Evolutionary conservation across 139 green algal species (phyloP), one percentile per base, ranked within the genome.

Genomic region (Eudorina sp.): DNA sequence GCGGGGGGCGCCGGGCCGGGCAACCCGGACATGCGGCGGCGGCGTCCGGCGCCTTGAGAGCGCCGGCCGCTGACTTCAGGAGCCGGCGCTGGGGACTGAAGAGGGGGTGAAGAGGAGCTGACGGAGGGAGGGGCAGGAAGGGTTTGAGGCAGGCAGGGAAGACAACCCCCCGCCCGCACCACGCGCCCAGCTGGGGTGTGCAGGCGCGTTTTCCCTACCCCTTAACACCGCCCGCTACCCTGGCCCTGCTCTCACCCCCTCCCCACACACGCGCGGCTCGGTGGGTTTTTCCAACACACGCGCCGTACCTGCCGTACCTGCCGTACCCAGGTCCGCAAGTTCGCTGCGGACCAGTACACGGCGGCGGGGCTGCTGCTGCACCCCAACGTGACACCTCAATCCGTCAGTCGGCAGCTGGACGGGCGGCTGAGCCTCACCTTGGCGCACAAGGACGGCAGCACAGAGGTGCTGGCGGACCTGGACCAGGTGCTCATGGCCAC

Each of bases 401-500:
- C 92, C 58, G 91, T 95, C 41, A 36, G 3, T 31, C 84, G 74
- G 78, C 89, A 94, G 90, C 13, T 51, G 0, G 72, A 94, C 64
- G 91, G 91, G 7, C 73, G 48, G 75, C 86, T 94, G 3, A 94
- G 90, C 1, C 51, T 92, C 4, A 66, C 76, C 31, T 64, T 97
- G 18, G 85, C 83, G 43, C 76, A 82, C 74, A 76, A 88, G 66
- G 91, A 95, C 36, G 92, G 93, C 48, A 90, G 62, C 27, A 73
- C 74, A 4, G 68, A 36, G 11, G 92, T 92, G 70, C 86, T 95
- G 8, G 60, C 60, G 25, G 93, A 93, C 82, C 91, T 91, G 43
- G 95, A 96, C 86, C 51, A 94, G 45, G 96, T 99, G 46, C 95
- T 93, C 19, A 93, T 93, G 91, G 90, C 90, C 21, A 93, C 90